These are phyloP conservation scores for Schizosaccharomyces osmophilus DNA, from an alignment of 805 yeast genomes.

Conservation along the genomic window DNA sequence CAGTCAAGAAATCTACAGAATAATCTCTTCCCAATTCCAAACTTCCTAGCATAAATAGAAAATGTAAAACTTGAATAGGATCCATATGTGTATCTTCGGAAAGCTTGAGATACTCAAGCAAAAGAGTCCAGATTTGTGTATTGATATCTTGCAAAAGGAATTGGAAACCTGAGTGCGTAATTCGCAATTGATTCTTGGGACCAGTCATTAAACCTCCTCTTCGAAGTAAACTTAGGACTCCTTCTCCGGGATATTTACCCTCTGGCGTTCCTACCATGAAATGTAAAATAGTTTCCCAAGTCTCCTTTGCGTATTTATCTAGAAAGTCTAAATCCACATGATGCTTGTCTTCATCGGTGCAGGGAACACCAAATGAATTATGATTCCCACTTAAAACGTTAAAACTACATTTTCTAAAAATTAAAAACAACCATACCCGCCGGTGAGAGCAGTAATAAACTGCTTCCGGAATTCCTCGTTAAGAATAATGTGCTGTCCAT, in stretches of 20 bases:
- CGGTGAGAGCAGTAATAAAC: slow-evolving; percentile 64
- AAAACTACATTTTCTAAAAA: background rate
- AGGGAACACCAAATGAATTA: slow-evolving; percentile 54
- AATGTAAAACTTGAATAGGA: slow-evolving; percentile 83
- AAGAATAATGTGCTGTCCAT: slow-evolving; percentile 25
- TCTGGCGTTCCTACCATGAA: slow-evolving; percentile 90
- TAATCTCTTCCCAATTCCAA: slow-evolving; percentile 77
- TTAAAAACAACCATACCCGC: slow-evolving; percentile 21
- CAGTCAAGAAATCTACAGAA: slow-evolving; percentile 40
- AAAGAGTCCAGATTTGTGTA: slow-evolving; percentile 81
- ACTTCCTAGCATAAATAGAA: slow-evolving; percentile 80
- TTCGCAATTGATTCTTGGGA: slow-evolving; percentile 15
- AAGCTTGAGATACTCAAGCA: slow-evolving; percentile 66
- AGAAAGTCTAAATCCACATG: slow-evolving; percentile 39
- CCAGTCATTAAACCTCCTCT: slow-evolving; percentile 65
- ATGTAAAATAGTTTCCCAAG: slow-evolving; percentile 89
- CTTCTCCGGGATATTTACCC: slow-evolving; percentile 44
- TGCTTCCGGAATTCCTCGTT: slow-evolving; percentile 53
- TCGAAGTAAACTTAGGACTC: slow-evolving; percentile 49
- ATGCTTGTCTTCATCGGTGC: slow-evolving; percentile 29
- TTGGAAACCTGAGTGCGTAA: slow-evolving; percentile 84
- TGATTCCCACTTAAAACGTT: slow-evolving; percentile 17
- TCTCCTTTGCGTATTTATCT: slow-evolving; percentile 56
- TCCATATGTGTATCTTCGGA: slow-evolving; percentile 74
- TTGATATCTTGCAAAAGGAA: slow-evolving; percentile 77